Conservation (phyloP, 2,329 filamentous ascomycete genomes). For the Zymoseptoria tritici region DNA sequence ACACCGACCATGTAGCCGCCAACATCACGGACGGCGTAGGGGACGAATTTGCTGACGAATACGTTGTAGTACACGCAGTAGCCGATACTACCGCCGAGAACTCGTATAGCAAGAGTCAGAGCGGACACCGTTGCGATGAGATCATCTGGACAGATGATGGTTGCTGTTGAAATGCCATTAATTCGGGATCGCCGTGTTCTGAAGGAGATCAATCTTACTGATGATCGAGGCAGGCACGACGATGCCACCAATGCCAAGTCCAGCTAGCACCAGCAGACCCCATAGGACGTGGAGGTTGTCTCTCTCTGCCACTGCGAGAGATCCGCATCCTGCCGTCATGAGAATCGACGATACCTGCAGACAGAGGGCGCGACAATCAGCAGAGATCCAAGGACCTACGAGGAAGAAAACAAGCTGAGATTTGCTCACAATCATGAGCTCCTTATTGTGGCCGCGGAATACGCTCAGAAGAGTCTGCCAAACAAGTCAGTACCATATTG, state of each 20-base stretch:
- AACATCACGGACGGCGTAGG: slow-evolving; percentile 41
- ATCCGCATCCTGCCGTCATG: slow-evolving; percentile 54
- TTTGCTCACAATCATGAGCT: slow-evolving; percentile 46
- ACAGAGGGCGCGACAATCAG: background rate
- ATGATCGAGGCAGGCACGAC: slow-evolving; percentile 62
- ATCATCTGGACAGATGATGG: slow-evolving; percentile 63
- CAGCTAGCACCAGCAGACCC: slow-evolving; percentile 43
- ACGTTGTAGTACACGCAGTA: slow-evolving; percentile 34
- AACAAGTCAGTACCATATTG: background rate
- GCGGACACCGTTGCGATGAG: slow-evolving; percentile 63
- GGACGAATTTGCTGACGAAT: slow-evolving; percentile 33
- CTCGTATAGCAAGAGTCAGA: slow-evolving; percentile 61
- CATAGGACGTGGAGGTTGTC: slow-evolving; percentile 25
- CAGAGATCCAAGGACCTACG: background rate
- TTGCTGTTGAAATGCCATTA: slow-evolving; percentile 31
- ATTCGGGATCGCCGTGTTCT: background rate
- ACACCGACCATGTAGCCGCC: slow-evolving; percentile 43
- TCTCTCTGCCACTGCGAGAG: slow-evolving; percentile 23
- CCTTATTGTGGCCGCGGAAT: slow-evolving; percentile 52
- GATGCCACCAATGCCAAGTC: slow-evolving; percentile 60
- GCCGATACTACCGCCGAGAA: slow-evolving; percentile 58
- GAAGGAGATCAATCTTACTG: slow-evolving; percentile 10
- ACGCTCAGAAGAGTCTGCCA: slow-evolving; percentile 43
- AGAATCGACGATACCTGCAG: slow-evolving; percentile 43
- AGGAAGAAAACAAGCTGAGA: background rate